Evolutionary conservation across 768 basidiomycete genomes (phyloP).

Genomic region (Psilocybe azurescens): DNA sequence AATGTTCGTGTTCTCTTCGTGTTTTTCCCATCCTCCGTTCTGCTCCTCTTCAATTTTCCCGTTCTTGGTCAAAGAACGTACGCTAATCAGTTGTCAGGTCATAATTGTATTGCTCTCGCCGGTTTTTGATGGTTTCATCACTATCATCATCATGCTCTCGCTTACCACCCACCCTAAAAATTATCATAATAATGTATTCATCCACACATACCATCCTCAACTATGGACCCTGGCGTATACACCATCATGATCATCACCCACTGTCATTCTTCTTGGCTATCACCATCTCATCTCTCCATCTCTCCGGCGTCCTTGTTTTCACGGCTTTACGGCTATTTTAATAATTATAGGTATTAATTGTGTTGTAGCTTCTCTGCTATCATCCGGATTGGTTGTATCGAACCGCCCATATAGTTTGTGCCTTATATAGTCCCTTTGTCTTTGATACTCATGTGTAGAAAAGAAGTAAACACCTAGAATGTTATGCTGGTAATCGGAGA

Average conservation of each 20-base stretch:
- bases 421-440: conserved; percentile 1
- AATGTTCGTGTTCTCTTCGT: conserved; percentile 71
- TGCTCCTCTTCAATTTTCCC: conserved; percentile 8
- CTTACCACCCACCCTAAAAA: conserved; percentile 8
- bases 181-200: conserved; percentile 6
- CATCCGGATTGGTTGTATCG: conserved; percentile 6
- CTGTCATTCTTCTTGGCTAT: neutral
- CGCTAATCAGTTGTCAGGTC: conserved; percentile 80
- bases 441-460: conserved; percentile 11
- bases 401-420: neutral
- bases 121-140: conserved; percentile 15
- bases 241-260: neutral
- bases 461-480: neutral
- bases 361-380: conserved; percentile 8
- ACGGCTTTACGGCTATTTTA: neutral
- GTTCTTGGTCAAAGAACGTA: conserved; percentile 35
- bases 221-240: conserved; percentile 1
- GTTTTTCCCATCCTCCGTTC: conserved; percentile 18
- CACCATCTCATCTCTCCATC: neutral
- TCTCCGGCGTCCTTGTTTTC: neutral
- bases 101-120: conserved; percentile 44
- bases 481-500: neutral
- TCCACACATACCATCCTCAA: conserved; percentile 14
- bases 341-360: conserved; percentile 25
- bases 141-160: conserved; percentile 1